These are phyloP conservation scores for Fusarium mexicanum DNA, from an alignment of 2,329 filamentous ascomycete species.

Conservation along the genomic window DNA sequence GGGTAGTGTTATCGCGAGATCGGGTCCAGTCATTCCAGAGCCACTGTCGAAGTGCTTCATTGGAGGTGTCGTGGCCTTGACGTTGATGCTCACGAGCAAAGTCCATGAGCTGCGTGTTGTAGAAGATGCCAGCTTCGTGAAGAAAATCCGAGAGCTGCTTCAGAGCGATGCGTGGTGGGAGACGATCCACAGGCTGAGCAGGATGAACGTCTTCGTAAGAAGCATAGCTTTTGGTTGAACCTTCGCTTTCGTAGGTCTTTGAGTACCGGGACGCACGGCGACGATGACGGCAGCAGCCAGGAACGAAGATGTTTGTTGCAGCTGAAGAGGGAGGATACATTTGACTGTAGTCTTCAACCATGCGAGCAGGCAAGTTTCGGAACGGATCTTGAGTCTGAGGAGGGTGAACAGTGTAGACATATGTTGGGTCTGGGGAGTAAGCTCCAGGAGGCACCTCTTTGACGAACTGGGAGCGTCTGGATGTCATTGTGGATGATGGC, in stretches of 20 bases:
- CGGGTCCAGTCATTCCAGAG: slow-evolving; percentile 27
- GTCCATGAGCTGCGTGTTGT: slow-evolving; percentile 12
- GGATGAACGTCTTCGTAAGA: background rate
- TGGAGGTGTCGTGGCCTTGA: slow-evolving; percentile 7
- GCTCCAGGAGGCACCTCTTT: background rate
- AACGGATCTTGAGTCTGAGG: background rate
- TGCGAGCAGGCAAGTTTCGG: background rate
- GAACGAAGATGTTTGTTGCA: background rate
- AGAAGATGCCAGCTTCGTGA: slow-evolving; percentile 10
- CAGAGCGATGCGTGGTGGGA: slow-evolving; percentile 32
- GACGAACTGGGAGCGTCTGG: slow-evolving; percentile 8
- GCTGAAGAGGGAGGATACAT: background rate
- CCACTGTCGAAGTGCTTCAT: slow-evolving; percentile 11
- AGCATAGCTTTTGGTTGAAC: slow-evolving; percentile 1
- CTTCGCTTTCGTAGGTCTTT: slow-evolving; percentile 2
- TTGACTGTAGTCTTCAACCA: slow-evolving; percentile 8
- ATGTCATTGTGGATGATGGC: slow-evolving; percentile 7
- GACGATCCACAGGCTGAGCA: background rate
- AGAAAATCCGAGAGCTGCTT: slow-evolving; percentile 27
- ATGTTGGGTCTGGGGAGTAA: slow-evolving; percentile 5
- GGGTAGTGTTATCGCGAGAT: background rate
- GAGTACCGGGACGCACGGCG: slow-evolving; percentile 10
- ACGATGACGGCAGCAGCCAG: slow-evolving; percentile 10
- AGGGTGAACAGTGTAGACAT: slow-evolving; percentile 2
- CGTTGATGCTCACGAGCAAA: slow-evolving; percentile 11